Evolutionary conservation across 2,329 filamentous ascomycete genomes (phyloP).

Genomic region (Fusarium miscanthi): DNA sequence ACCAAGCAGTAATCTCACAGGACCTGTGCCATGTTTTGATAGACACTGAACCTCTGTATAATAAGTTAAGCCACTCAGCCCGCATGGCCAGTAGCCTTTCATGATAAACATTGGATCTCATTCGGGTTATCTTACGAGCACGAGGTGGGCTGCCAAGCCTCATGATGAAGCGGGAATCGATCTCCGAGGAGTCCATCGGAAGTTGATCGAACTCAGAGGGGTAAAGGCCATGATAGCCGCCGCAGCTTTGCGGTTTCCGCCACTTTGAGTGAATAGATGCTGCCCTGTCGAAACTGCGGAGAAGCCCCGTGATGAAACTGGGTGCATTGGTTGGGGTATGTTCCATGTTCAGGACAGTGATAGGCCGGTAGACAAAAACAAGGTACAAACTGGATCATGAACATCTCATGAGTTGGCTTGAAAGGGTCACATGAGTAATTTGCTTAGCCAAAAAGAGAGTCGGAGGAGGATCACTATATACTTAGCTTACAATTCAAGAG

Average conservation of each 20-base stretch:
- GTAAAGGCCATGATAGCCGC: conserved; percentile 5
- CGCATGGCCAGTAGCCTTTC: conserved; percentile 14
- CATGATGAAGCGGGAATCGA: conserved; percentile 15
- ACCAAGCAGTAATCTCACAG: conserved; percentile 5
- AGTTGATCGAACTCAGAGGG: neutral
- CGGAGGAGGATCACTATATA: neutral
- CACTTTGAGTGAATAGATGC: conserved; percentile 37
- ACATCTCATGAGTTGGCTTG: neutral
- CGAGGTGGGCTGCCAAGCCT: conserved; percentile 25
- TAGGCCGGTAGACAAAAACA: neutral
- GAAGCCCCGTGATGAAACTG: conserved; percentile 39
- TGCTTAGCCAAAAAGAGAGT: neutral
- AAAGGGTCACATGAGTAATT: neutral
- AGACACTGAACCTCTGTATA: conserved; percentile 28
- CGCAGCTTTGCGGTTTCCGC: conserved; percentile 9
- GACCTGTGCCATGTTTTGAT: conserved; percentile 16
- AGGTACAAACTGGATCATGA: neutral
- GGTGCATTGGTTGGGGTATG: conserved; percentile 25
- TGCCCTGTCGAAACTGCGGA: conserved; percentile 32
- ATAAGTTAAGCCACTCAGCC: conserved; percentile 7
- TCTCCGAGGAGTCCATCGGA: conserved; percentile 10
- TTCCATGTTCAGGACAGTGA: neutral
- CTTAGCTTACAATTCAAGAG: too few relatives aligned
- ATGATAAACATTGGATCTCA: conserved; percentile 5
- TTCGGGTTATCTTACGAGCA: conserved; percentile 27